Evolutionary conservation across 257 asterid species (phyloP).

Genomic region (Rhazya stricta): DNA sequence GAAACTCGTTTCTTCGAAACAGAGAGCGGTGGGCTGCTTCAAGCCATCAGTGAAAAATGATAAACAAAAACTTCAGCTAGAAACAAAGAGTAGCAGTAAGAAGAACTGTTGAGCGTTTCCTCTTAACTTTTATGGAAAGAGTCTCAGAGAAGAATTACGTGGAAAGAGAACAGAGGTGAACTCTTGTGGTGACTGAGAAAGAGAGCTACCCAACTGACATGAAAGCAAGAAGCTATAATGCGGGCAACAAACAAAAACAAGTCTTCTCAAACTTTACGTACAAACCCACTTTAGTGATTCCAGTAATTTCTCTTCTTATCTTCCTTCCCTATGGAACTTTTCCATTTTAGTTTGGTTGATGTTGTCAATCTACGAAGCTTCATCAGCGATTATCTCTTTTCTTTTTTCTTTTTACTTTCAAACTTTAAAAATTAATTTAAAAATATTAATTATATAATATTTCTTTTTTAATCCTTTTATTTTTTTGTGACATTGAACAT

Average conservation of each 20-base stretch:
- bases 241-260: neutral
- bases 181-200: no score
- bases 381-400: no score
- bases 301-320: neutral
- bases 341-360: no score
- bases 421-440: no score
- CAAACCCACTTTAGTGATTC: neutral
- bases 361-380: no score
- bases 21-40: neutral
- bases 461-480: no score
- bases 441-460: no score
- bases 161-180: neutral
- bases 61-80: neutral
- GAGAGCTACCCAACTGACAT: neutral
- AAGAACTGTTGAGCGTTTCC: neutral
- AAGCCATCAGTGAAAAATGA: neutral
- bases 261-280: neutral
- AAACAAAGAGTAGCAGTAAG: neutral
- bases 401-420: no score
- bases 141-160: conserved; percentile 3
- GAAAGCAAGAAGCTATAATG: neutral
- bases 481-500: no score
- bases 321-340: neutral
- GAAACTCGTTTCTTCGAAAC: neutral
- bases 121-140: neutral